Evolutionary conservation across 805 yeast genomes (phyloP).

Genomic region (Cyberlindnera mycetangii): DNA sequence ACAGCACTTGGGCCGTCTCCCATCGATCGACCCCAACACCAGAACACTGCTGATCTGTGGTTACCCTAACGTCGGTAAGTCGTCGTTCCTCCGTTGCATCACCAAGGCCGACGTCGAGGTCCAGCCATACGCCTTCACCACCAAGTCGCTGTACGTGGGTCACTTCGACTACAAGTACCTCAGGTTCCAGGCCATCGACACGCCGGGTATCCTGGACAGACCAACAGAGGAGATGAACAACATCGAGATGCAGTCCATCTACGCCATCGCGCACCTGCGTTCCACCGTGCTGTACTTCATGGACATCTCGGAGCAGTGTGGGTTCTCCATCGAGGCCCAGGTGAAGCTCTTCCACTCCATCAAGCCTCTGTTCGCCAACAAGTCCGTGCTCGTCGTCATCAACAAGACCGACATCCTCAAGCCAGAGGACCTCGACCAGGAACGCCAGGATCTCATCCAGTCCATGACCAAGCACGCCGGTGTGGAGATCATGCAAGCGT

Average conservation of each 20-base stretch:
- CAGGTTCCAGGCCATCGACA: constrained; percentile 98
- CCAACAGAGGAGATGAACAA: constrained; percentile 99
- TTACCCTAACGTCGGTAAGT: constrained; percentile 98
- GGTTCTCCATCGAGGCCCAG: constrained; percentile 95
- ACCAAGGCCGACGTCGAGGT: constrained; percentile 99
- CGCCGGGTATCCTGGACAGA: constrained; percentile 98
- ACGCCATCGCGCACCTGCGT: constrained; percentile 97
- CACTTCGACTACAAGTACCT: constrained; percentile 98
- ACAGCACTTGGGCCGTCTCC: constrained; percentile 98
- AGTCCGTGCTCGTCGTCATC: constrained; percentile 91
- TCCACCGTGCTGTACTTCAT: constrained; percentile 95
- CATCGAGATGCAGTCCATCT: constrained; percentile 98
- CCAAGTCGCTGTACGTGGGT: constrained; percentile 95
- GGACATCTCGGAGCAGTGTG: constrained; percentile 99
- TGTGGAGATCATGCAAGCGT: constrained; percentile 89
- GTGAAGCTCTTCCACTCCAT: constrained; percentile 95
- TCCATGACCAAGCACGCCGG: constrained; percentile 65
- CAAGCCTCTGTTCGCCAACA: constrained; percentile 96
- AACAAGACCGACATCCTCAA: constrained; percentile 91
- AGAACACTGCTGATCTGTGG: constrained; percentile 97
- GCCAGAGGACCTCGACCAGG: constrained; percentile 78
- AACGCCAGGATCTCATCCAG: constrained; percentile 67
- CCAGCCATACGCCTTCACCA: constrained; percentile 98
- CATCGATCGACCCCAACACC: constrained; percentile 97
- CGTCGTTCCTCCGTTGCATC: constrained; percentile 87